These are phyloP conservation scores for Vigna angularis DNA, from an alignment of 306 rosid genomes.

Conservation along the genomic window DNA sequence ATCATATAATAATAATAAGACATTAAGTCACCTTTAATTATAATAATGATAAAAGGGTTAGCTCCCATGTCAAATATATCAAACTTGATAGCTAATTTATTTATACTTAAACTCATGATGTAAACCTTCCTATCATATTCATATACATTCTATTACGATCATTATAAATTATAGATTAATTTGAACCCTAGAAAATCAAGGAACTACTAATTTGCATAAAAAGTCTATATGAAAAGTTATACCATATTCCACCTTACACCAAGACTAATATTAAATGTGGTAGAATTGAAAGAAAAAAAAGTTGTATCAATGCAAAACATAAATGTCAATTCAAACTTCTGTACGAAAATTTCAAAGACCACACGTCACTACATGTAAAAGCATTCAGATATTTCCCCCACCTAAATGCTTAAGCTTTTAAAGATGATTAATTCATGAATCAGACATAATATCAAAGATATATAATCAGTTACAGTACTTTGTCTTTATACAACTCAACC, in stretches of 20 bases:
- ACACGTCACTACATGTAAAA: not conserved
- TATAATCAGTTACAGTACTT: not conserved
- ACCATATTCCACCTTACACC: not conserved
- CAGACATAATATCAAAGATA: conserved; percentile 16
- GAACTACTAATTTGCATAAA: not conserved
- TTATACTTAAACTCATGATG: not conserved
- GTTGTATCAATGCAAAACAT: not conserved
- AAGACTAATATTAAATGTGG: not conserved
- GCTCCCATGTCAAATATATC: not conserved
- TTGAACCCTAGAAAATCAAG: not conserved
- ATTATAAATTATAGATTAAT: not conserved
- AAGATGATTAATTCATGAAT: not conserved
- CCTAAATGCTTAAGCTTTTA: not conserved
- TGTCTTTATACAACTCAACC: too few species aligned
- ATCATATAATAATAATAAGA: not conserved
- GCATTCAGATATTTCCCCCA: not conserved
- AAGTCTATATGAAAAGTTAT: not conserved
- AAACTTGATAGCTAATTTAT: not conserved
- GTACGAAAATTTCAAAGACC: not conserved
- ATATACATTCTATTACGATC: not conserved
- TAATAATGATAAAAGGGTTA: not conserved
- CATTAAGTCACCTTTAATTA: not conserved
- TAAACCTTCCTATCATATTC: not conserved
- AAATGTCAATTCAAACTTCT: conserved; percentile 4
- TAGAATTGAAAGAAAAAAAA: not conserved